phyloP scores from a whole-genome alignment of 225 moss, liverwort and hornwort species.

The Marchantia polymorpha region DNA sequence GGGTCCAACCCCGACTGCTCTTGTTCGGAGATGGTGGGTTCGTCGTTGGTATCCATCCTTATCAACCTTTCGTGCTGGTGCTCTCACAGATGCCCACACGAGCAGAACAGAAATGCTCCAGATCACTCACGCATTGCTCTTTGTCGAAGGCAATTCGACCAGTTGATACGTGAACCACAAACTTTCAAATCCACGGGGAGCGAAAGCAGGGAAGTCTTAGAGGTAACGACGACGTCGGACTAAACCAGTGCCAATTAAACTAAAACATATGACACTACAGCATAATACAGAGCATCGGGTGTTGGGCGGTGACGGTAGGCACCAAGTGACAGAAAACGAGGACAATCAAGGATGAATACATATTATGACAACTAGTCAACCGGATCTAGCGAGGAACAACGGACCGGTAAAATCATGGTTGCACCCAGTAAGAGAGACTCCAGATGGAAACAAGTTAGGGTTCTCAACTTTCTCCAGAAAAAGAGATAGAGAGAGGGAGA shows the following conservation, averaged over 20 bases:
- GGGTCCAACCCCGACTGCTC: conserved; percentile 7
- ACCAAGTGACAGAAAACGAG: neutral
- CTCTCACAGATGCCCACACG: neutral
- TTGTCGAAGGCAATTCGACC: neutral
- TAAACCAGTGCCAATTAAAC: neutral
- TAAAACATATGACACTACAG: neutral
- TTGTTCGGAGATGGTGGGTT: conserved; percentile 26
- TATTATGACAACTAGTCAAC: neutral
- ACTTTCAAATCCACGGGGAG: neutral
- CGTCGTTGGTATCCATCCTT: conserved; percentile 28
- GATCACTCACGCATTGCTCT: conserved; percentile 25
- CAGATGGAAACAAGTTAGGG: conserved; percentile 9
- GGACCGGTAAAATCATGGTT: conserved; percentile 11
- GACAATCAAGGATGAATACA: neutral
- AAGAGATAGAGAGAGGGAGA: too few relatives aligned
- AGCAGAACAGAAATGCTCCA: neutral
- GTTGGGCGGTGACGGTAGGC: neutral
- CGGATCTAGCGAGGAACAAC: conserved; percentile 10
- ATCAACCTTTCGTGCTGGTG: neutral
- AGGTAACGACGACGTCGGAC: neutral
- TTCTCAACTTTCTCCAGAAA: neutral
- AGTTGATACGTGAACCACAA: neutral
- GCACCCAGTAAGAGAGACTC: neutral
- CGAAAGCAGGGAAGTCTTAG: neutral
- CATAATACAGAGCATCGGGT: neutral